These are phyloP conservation scores for Lepidium didymum DNA, from an alignment of 345 rosid species.

Conservation along the genomic window DNA sequence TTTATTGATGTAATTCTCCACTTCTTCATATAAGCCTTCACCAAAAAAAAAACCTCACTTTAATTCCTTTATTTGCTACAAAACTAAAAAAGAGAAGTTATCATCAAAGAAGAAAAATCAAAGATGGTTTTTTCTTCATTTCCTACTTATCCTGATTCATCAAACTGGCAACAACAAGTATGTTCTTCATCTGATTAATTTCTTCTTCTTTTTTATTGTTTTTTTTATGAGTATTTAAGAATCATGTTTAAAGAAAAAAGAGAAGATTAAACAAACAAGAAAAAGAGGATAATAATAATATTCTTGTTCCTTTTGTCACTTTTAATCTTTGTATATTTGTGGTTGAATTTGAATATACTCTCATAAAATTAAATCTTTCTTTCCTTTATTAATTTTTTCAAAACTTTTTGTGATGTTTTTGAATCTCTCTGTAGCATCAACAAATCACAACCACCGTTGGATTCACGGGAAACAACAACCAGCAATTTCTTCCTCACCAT, in stretches of 20 bases:
- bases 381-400: not conserved
- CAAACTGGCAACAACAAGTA: constrained; percentile 39
- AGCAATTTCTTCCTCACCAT: constrained; percentile 24
- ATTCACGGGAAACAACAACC: constrained; percentile 33
- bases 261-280: constrained; percentile 10
- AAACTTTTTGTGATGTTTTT: constrained; percentile 6
- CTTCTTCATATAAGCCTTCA: constrained; percentile 24
- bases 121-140: constrained; percentile 32
- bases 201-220: not conserved
- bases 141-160: constrained; percentile 28
- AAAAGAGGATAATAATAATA: constrained; percentile 23
- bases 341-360: constrained; percentile 36
- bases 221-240: not conserved
- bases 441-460: constrained; percentile 35
- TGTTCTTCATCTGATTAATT: not conserved
- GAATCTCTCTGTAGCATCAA: constrained; percentile 25
- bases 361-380: constrained; percentile 17
- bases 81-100: constrained; percentile 13
- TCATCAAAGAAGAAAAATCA: constrained; percentile 24
- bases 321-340: constrained; percentile 26
- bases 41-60: constrained; percentile 9
- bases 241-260: not conserved
- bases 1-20: constrained; percentile 28
- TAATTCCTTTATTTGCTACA: constrained; percentile 19
- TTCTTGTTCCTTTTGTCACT: constrained; percentile 33